A percentile compares a stretch with the other conserved stretches of the same genome.
Evolutionary conservation across 2,329 filamentous ascomycete species (phyloP).

Genomic region (Nakataea oryzae): DNA sequence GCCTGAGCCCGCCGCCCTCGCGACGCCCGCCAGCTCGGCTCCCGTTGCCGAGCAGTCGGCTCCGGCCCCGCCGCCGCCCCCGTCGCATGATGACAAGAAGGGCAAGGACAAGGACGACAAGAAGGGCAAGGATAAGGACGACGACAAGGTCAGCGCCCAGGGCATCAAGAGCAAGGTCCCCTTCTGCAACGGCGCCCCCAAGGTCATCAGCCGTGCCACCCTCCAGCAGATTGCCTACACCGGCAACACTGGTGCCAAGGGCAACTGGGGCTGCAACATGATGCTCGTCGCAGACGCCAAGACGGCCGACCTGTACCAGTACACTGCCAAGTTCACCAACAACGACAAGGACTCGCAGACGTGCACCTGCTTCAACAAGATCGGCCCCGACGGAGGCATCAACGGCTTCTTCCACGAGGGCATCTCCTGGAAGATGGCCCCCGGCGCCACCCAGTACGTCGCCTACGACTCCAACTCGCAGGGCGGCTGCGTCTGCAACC

Average conservation of each 20-base stretch:
- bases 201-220: constrained; percentile 27
- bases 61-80: neutral
- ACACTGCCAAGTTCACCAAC: constrained; percentile 29
- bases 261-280: constrained; percentile 41
- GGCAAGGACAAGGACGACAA: no score
- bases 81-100: constrained; percentile 7
- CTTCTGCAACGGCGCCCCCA: constrained; percentile 16
- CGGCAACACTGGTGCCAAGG: constrained; percentile 32
- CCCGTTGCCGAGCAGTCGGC: constrained; percentile 64
- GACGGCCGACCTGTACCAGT: constrained; percentile 29
- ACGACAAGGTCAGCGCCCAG: constrained; percentile 65
- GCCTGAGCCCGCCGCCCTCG: constrained; percentile 6
- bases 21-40: constrained; percentile 47
- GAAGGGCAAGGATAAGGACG: constrained; percentile 49
- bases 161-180: constrained; percentile 12
- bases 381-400: constrained; percentile 29
- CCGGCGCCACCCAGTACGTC: constrained; percentile 25
- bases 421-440: constrained; percentile 28
- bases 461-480: constrained; percentile 36
- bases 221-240: constrained; percentile 31
- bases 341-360: constrained; percentile 16
- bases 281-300: constrained; percentile 25
- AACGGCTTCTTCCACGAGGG: constrained; percentile 38
- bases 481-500: constrained; percentile 34
- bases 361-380: constrained; percentile 43